Base-by-base conservation (phyloP, 805 yeast genomes). In the Priceomyces carsonii region DNA sequence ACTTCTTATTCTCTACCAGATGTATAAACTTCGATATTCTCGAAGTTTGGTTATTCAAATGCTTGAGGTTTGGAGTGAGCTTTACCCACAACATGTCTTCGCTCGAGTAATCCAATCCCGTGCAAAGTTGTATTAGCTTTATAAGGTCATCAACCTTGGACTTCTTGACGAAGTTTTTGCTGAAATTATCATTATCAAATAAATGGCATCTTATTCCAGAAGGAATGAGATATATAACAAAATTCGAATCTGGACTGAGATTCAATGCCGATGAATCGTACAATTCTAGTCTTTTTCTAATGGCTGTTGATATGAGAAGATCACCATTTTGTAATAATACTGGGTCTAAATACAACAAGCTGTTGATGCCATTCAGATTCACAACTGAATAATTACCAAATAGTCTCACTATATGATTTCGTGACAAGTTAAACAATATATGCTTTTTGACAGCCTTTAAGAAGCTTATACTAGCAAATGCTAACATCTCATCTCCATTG, bases 11-110 rank as follows among this genome's bases (percentile, higher is more conserved):
- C 19, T 66, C 69, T 3, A 77, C 78, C 0, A 71, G 63, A 45
- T 71, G 76, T 29, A 80, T 63, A 53, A 75, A 84, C 16, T 69
- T 66, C 8, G 88, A 66, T 2, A 85, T 71, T 8, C 67, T 67
- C 0, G 89, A 80, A 0, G 90, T 79, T 44, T 78, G 72, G 15
- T 83, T 85, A 54, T 81, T 82, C 43, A 83, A 63, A 51, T 82
- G 89, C 39, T 73, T 74, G 32, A 83, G 53, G 44, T 82, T 79
- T 2, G 93, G 93, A 3, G 81, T 69, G 9, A 85, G 56, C 50
- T 75, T 82, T 10, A 85, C 70, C 93, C 91, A 85, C 26, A 63
- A 57, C 12, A 68, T 45, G 18, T 41, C 44, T 3, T 48, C 42
- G 2, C 26, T 26, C 1, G 51, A 32, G 26, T 48, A 36, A 29